Percentiles rank a stretch among this genome's conserved stretches.
Conservation (phyloP, 2,329 filamentous ascomycete species). For the Diaporthe amygdali region DNA sequence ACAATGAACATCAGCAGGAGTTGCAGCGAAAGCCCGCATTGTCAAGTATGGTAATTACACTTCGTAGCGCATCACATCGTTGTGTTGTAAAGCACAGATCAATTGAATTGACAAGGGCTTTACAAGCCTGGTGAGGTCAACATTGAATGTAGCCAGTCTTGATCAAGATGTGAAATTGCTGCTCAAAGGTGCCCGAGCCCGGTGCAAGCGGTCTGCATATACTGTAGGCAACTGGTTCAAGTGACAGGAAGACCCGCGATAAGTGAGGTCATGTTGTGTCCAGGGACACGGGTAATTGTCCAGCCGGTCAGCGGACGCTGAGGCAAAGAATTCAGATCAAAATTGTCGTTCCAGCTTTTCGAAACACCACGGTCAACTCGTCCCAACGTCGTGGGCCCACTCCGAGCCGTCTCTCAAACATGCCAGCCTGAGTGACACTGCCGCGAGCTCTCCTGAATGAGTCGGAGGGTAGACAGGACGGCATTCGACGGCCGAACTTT, state of each 20-base stretch:
- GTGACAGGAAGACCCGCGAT: too few relatives aligned
- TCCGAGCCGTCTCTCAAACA: neutral
- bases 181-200: too few relatives aligned
- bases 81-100: too few relatives aligned
- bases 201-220: neutral
- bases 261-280: neutral
- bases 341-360: neutral
- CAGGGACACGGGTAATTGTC: neutral
- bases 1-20: too few relatives aligned
- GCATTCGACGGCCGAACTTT: neutral
- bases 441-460: too few relatives aligned
- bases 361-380: neutral
- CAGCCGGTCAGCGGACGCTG: neutral
- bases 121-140: neutral
- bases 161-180: neutral
- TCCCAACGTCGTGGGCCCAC: neutral
- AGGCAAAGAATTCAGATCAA: neutral
- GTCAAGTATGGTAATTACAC: too few relatives aligned
- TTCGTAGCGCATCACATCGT: too few relatives aligned
- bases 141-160: neutral
- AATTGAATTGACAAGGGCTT: too few relatives aligned
- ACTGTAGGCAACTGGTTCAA: neutral
- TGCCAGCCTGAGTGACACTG: neutral
- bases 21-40: too few relatives aligned
- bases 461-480: neutral